Base-by-base conservation (phyloP, 1,284 basidiomycete genomes). In the Naganishia sp. region DNA sequence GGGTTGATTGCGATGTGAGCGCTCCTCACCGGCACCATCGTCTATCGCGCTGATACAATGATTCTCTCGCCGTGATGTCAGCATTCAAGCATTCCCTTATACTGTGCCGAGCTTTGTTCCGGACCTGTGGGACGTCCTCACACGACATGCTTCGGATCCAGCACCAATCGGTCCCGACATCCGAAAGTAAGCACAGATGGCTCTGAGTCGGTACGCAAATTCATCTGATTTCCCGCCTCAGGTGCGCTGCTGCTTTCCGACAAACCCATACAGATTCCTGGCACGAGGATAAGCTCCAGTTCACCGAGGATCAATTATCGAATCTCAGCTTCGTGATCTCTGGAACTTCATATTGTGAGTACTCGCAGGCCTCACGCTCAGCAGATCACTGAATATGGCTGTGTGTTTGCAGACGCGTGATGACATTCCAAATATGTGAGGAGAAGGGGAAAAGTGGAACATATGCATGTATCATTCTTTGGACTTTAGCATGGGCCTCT, bases 151-250 rank as follows among this genome's bases (percentile, higher is more conserved):
- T 2, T 90, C 92, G 6, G 92, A 94, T 76, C 94, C 94, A 25
- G 88, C 89, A 52, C 94, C 94, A 23, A 91, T 98, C 73, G 90
- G 90, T 28, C 92, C 90, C 3, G 92, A 93, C 6, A 93, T 95
- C 73, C 85, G 91, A 60, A 88, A 88, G 72, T 90, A 88, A 78
- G 92, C 92, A 90, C 90, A 65, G 74, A 71, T 62, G 66, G 70
- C 62, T 43, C n/a, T 56, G 62, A 53, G 17, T 54, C 35, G 32
- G 61, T 45, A 46, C 65, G 43, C 70, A 64, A 87, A 88, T 76
- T 87, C 88, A 83, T 85, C 81, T 70, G 47, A 67, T 18, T 71
- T 70, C 71, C 70, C 11, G 68, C 39, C 63, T 55, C 43, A 55
- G 76, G 32, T 67, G 68, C 47, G 61, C 72, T 15, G 69, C 65